Percentiles rank a stretch among this genome's conserved stretches.
These are phyloP conservation scores for Phytophthora pinifolia DNA, from an alignment of 352 stramenopile genomes.

Conservation along the genomic window DNA sequence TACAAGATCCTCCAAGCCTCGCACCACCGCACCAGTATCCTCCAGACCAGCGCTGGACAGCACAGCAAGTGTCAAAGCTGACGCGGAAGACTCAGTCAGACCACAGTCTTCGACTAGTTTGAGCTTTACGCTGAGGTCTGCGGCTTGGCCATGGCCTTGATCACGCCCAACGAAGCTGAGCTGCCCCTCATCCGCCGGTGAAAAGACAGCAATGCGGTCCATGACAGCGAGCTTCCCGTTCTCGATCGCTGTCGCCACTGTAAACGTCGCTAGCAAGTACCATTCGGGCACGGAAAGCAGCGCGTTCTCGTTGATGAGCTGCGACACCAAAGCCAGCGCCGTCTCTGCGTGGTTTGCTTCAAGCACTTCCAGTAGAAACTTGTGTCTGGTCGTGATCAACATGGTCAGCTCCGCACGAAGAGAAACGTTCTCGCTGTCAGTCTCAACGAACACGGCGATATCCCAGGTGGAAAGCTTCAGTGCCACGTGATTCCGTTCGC, in stretches of 20 bases:
- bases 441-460: constrained; percentile 16
- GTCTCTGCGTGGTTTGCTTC: constrained; percentile 28
- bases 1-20: constrained; percentile 20
- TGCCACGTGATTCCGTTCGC: constrained; percentile 9
- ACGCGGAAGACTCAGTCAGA: constrained; percentile 14
- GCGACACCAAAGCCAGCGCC: constrained; percentile 42
- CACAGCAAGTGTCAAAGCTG: constrained; percentile 12
- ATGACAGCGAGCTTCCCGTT: constrained; percentile 36
- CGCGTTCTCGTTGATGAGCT: constrained; percentile 54
- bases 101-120: constrained; percentile 26
- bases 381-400: constrained; percentile 39
- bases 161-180: constrained; percentile 1
- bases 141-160: not conserved
- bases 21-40: not conserved
- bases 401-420: constrained; percentile 22
- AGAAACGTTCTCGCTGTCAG: constrained; percentile 1
- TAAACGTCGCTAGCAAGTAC: constrained; percentile 40
- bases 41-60: not conserved
- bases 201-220: constrained; percentile 15
- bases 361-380: constrained; percentile 46
- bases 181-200: not conserved
- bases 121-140: constrained; percentile 11
- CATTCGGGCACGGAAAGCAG: constrained; percentile 51
- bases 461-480: constrained; percentile 16
- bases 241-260: constrained; percentile 30